Evolutionary conservation across 371 early-diverging fungal genomes (phyloP), one percentile per base, ranked within the genome.

Genomic region (Zopfochytrium polystomum): DNA sequence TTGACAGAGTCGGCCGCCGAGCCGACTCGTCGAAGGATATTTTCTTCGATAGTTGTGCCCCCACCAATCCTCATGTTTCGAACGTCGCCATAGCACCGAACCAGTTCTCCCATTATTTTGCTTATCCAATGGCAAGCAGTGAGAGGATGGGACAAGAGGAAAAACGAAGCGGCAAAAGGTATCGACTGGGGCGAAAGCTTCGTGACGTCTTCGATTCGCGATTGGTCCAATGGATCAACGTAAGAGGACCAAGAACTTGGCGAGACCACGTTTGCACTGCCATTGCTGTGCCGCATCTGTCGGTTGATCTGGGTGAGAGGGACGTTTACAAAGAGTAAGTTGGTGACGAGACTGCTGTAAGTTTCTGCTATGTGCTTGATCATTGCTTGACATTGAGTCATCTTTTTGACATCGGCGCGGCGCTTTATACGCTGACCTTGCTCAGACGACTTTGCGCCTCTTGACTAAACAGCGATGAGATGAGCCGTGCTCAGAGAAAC

Each of bases 321-420:
- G n/a, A n/a, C n/a, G n/a, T n/a, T n/a, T n/a, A n/a, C n/a, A n/a
- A n/a, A 70, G 60, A 89, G 82, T 25, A 77, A 76, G 20, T 81
- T 68, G 0, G 85, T 68, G 13, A 90, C 74, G 3, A 88, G 66
- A 1, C 73, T 65, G 0, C 83, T 76, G 52, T 85, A 89, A 15
- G 81, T 66, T 30, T 85, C 79, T 15, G 90, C 74, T 52, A 91
- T 85, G 33, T 87, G 84, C 38, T 79, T 77, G n/a, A 91, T 80
- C 86, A 92, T 86, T 2, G 73, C 75, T 52, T 89, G 86, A 65
- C 91, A 90, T 53, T 87, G 86, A 42, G 86, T 78, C 31, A 89
- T 85, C 55, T 85, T 86, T 32, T 75, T 80, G 51, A 88, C 68
- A 64, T 90, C 88, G 61, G 88, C 71, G 1, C 72, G 66, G 2